Conservation (phyloP, 495 filamentous ascomycete genomes). For the Pseudomonodictys pantanalensis region DNA sequence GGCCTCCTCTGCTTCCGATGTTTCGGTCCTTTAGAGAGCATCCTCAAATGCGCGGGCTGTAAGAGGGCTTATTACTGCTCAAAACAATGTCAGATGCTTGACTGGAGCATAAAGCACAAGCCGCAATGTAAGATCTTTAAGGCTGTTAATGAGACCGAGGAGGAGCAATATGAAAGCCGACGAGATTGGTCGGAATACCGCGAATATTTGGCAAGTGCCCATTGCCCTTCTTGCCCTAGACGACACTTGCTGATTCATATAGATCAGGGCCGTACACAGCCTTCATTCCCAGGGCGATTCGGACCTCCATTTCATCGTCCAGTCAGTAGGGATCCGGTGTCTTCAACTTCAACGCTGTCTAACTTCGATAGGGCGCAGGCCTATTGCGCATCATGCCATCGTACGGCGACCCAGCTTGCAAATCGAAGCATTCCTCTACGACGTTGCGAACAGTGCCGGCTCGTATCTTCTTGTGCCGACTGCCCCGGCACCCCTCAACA, state of each 20-base stretch:
- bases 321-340: slow-evolving; percentile 4
- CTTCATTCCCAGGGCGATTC: not conserved
- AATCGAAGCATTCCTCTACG: not conserved
- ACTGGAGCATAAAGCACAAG: slow-evolving; percentile 18
- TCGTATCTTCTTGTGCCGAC: slow-evolving; percentile 10
- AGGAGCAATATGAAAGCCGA: slow-evolving; percentile 4
- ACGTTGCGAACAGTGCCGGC: slow-evolving; percentile 6
- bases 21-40: slow-evolving; percentile 5
- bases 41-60: slow-evolving; percentile 15
- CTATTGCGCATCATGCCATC: slow-evolving; percentile 16
- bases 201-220: not conserved
- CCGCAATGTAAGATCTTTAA: slow-evolving; percentile 21
- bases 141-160: slow-evolving; percentile 11
- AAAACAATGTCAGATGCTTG: slow-evolving; percentile 14
- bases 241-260: too few species aligned
- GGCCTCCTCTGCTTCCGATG: slow-evolving; percentile 20
- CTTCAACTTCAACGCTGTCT: not conserved
- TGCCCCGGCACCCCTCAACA: slow-evolving; percentile 1
- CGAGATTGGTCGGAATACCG: slow-evolving; percentile 13
- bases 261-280: too few species aligned
- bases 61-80: slow-evolving; percentile 18
- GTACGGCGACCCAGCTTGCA: slow-evolving; percentile 5
- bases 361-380: slow-evolving; percentile 8
- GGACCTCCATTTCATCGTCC: slow-evolving; percentile 6
- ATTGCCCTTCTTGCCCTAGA: not conserved